Evolutionary conservation across 106 monocot species (phyloP), one percentile per base, ranked within the genome.

Genomic region (Allium sativum): DNA sequence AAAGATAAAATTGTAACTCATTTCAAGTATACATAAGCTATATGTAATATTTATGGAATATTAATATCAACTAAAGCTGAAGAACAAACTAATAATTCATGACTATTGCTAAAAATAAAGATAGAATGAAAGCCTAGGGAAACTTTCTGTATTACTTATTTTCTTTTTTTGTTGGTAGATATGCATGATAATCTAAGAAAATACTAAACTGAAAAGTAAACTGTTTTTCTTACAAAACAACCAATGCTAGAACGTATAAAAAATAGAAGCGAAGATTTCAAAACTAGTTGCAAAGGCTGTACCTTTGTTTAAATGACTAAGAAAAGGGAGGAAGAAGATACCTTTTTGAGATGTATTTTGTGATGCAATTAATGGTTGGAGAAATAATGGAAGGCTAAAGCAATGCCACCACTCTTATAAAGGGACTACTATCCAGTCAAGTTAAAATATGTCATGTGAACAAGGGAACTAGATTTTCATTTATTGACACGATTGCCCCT

Each of bases 361-460:
- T 20, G 7, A 41, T 8, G 44, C 6, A 15, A 21, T 6, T 6
- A 45, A 45, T 9, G 45, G n/a, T 6, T 9, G 2, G 7, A 15
- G 41, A 12, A 46, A 46, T 40, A 62, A 62, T 62, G 61, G 45
- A 45, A 62, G 61, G 61, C 61, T 45, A 62, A 45, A 62, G 44
- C 10, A 46, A 45, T 62, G 61, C 61, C 61, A 62, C 61, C 53
- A 9, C 18, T 54, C 40, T 59, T 59, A 59, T 61, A 61, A 61
- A 45, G 44, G 45, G 42, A 40, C 16, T 17, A 61, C 45, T 46
- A 62, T 12, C 44, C 61, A 45, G 45, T 19, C 61, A 46, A 45
- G 19, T 44, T 46, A 62, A 40, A 45, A 20, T 45, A 62, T 13
- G 45, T 62, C 61, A 46, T 62, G 61, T 21, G 45, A 62, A 7